These are phyloP conservation scores for Claviceps digitariae DNA, from an alignment of 2,329 filamentous ascomycete species.

Conservation along the genomic window DNA sequence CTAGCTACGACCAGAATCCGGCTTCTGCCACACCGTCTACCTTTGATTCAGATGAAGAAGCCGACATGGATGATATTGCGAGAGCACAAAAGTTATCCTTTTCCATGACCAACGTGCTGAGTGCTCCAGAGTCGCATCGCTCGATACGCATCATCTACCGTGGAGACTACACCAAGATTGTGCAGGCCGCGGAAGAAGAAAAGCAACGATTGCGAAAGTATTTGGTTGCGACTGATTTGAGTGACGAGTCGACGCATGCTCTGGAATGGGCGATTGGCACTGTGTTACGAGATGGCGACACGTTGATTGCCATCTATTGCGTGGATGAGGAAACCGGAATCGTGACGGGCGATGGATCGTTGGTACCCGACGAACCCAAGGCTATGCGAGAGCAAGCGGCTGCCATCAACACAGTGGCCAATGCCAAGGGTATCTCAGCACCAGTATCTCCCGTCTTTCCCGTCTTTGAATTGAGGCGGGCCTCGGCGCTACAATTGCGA, in stretches of 20 bases:
- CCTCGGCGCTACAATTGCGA: slow-evolving; percentile 14
- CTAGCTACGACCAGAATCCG: slow-evolving; percentile 63
- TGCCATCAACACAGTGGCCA: slow-evolving; percentile 51
- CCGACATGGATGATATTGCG: slow-evolving; percentile 71
- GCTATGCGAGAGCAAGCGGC: slow-evolving; percentile 64
- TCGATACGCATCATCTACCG: slow-evolving; percentile 83
- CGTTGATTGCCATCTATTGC: slow-evolving; percentile 83
- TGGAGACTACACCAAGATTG: slow-evolving; percentile 67
- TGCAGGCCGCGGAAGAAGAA: slow-evolving; percentile 65
- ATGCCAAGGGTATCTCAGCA: slow-evolving; percentile 20
- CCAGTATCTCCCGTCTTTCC: slow-evolving; percentile 20
- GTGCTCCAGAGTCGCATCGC: slow-evolving; percentile 61
- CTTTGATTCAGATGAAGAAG: slow-evolving; percentile 75
- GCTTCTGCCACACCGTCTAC: slow-evolving; percentile 41
- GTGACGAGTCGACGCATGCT: slow-evolving; percentile 86
- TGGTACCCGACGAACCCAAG: slow-evolving; percentile 58
- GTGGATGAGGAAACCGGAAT: slow-evolving; percentile 73
- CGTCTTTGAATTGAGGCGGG: slow-evolving; percentile 20
- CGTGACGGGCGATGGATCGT: slow-evolving; percentile 31
- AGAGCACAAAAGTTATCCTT: slow-evolving; percentile 75
- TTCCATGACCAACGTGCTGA: slow-evolving; percentile 65
- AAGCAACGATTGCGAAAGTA: slow-evolving; percentile 75
- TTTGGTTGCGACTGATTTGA: slow-evolving; percentile 88
- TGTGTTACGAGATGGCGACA: slow-evolving; percentile 86
- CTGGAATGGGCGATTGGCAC: slow-evolving; percentile 97